Base-by-base conservation (phyloP, 192 early-diverging fungal species). In the Funneliformis geosporum region DNA sequence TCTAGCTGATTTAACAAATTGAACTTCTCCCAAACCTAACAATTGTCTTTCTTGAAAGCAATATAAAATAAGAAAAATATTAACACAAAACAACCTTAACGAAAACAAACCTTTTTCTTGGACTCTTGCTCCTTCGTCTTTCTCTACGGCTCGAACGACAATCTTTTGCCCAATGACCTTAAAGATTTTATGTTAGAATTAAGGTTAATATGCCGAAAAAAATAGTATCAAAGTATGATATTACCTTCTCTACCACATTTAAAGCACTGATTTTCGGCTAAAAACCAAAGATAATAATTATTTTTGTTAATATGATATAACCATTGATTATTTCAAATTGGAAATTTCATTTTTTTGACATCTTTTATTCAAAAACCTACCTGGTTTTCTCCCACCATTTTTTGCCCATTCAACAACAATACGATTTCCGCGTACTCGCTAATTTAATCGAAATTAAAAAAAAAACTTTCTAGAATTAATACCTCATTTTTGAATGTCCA, bases 391-490 rank as follows among this genome's bases (percentile, higher is more conserved):
- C 43, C 86, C 88, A 40, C 84, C 85, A 67, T 89, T 89, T 83
- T 89, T 89, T 64, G 88, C 88, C 78, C 86, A 89, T 75, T 89
- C 88, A 50, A 89, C 88, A 40, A 89, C 85, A 66, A 88, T 84
- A 28, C 73, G 64, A 78, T 67, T 80, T 27, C 79, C 82, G 64
- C 83, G 85, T 40, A 88, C 85, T 78, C 82, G 78, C 68, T 79
- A 72, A 33, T 18, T 61, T 6, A 62, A 12, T 14, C 72, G 25
- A 42, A 28, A 68, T 68, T 44, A 33, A 33, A 14, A 69, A 39
- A 33, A 14, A 69, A 39, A 25, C 16, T n/a, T 18, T 23, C 16
- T 14, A 25, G 1, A 27, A 43, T 25, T 43, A 25, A 40, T 21
- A 40, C 23, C 39, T 40, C 40, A 16, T 27, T 38, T 38, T 38